phyloP scores from a whole-genome alignment of 192 early-diverging fungal species.

The Chytriomyces sp. region DNA sequence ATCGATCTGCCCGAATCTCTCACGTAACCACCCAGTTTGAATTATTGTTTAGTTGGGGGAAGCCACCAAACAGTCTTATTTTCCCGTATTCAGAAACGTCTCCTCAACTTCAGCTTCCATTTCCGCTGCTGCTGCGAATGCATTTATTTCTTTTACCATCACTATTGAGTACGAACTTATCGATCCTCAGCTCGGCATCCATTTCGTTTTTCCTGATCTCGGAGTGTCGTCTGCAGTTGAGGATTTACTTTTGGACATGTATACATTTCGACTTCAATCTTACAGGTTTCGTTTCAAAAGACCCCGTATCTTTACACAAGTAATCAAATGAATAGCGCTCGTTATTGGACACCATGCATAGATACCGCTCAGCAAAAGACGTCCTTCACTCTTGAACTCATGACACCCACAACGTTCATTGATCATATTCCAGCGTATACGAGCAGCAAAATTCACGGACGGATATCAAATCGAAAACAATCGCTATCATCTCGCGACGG shows the following conservation, averaged over 20 bases:
- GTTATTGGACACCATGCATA: slow-evolving; percentile 56
- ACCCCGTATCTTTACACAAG: slow-evolving; percentile 51
- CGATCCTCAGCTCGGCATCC: slow-evolving; percentile 36
- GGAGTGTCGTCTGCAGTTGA: slow-evolving; percentile 34
- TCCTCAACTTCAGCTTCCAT: neutral
- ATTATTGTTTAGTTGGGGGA: neutral
- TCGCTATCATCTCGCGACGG: no score
- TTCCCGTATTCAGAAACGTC: neutral
- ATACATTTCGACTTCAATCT: neutral
- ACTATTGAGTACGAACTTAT: slow-evolving; percentile 39
- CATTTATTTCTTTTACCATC: slow-evolving; percentile 22
- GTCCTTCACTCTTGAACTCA: slow-evolving; percentile 46
- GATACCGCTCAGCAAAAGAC: slow-evolving; percentile 46
- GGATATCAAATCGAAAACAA: no score
- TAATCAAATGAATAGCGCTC: slow-evolving; percentile 45
- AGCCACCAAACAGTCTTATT: neutral
- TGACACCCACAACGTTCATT: slow-evolving; percentile 34
- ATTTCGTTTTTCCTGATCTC: slow-evolving; percentile 46
- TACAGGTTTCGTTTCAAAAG: slow-evolving; percentile 10
- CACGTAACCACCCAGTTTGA: neutral
- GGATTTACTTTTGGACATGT: neutral
- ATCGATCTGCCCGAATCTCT: slow-evolving; percentile 37
- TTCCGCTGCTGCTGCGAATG: neutral
- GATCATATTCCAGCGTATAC: neutral
- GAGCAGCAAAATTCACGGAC: slow-evolving; percentile 4